Evolutionary conservation across 139 green algal species (phyloP).

Genomic region (Chlamydomonas applanata): DNA sequence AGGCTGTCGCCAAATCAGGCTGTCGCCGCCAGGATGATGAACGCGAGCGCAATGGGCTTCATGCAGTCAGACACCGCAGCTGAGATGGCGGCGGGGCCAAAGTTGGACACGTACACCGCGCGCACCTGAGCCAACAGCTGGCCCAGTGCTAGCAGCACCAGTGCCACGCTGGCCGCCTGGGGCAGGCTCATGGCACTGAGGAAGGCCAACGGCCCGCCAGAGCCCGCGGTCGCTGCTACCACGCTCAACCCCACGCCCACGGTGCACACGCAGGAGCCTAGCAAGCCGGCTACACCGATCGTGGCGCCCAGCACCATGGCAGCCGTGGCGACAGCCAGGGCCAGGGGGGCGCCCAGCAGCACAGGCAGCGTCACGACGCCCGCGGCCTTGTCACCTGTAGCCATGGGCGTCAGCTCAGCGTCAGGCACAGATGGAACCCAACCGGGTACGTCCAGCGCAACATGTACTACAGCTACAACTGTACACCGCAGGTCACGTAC

Average conservation of each 20-base stretch:
- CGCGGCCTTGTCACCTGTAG: constrained; percentile 34
- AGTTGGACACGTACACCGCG: constrained; percentile 14
- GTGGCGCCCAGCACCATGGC: background rate
- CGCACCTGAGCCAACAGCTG: constrained; percentile 1
- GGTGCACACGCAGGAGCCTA: background rate
- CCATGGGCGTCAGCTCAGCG: no score
- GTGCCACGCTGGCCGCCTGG: background rate
- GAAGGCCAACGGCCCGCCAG: background rate
- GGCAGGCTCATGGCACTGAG: background rate
- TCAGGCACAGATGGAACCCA: no score
- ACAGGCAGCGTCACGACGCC: constrained; percentile 60
- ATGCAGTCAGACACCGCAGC: constrained; percentile 29
- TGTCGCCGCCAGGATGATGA: constrained; percentile 36
- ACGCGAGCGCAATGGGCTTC: constrained; percentile 36
- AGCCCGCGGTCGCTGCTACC: background rate
- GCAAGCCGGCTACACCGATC: constrained; percentile 2
- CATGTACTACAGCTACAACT: background rate
- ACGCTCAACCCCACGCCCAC: background rate
- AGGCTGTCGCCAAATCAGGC: constrained; percentile 4
- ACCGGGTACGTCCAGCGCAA: no score
- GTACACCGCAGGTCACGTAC: background rate
- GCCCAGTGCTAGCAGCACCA: constrained; percentile 7
- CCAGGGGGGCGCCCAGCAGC: constrained; percentile 31
- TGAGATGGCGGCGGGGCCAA: constrained; percentile 13
- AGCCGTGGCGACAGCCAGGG: constrained; percentile 9